These are phyloP conservation scores for Phoenix roebelenii DNA, from an alignment of 176 grass and related monocot species.

Conservation along the genomic window DNA sequence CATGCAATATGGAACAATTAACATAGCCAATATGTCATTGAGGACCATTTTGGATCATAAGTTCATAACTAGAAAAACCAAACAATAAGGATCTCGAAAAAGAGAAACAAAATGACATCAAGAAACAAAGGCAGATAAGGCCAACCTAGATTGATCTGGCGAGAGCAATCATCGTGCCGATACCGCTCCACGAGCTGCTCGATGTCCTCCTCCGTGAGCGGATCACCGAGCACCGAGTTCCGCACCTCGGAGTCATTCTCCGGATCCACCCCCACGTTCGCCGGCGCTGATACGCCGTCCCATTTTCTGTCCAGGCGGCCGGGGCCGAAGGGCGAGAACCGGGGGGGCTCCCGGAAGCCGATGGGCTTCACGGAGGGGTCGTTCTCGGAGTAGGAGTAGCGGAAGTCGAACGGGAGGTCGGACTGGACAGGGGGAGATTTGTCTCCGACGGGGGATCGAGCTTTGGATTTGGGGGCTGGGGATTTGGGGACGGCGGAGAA, in stretches of 20 bases:
- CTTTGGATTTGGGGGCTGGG: neutral
- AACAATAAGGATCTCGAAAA: too few species aligned
- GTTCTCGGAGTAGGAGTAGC: constrained; percentile 55
- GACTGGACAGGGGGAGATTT: constrained; percentile 21
- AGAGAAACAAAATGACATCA: too few species aligned
- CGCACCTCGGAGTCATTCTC: neutral
- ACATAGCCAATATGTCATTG: too few species aligned
- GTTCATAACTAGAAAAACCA: too few species aligned
- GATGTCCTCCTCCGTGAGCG: constrained; percentile 36
- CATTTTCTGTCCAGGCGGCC: constrained; percentile 48
- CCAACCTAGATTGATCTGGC: constrained; percentile 57
- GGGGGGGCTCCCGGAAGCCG: constrained; percentile 62
- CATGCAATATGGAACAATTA: too few species aligned
- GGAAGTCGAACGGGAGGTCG: constrained; percentile 58
- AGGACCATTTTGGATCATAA: too few species aligned
- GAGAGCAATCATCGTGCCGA: constrained; percentile 50
- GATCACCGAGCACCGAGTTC: constrained; percentile 25
- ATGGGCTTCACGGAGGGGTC: constrained; percentile 42
- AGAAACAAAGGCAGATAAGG: too few species aligned
- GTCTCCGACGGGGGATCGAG: neutral
- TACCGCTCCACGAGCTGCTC: constrained; percentile 44
- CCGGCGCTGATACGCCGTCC: constrained; percentile 37
- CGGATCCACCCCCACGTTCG: neutral
- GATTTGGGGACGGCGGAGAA: constrained; percentile 18
- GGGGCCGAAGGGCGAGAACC: constrained; percentile 72